Percentiles rank a stretch among this genome's conserved stretches.
Evolutionary conservation across 495 filamentous ascomycete species (phyloP).

Genomic region (Cenococcum geophilum): DNA sequence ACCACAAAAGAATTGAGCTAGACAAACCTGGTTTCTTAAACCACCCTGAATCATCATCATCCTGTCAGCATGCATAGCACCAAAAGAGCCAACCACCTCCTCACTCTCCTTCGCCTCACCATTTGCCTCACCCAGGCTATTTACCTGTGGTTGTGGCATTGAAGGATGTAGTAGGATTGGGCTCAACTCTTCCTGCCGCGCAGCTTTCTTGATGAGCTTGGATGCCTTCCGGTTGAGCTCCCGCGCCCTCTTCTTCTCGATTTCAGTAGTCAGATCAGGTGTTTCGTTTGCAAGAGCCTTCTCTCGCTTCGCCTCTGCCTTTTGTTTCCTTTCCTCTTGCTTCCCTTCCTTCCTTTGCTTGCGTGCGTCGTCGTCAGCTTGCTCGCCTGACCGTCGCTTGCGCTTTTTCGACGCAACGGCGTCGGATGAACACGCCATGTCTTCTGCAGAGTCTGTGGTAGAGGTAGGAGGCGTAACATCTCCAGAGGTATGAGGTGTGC

Average conservation of each 20-base stretch:
- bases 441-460: constrained; percentile 4
- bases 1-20: no score
- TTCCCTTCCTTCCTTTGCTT: constrained; percentile 10
- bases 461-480: constrained; percentile 13
- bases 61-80: constrained; percentile 3
- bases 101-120: neutral
- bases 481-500: constrained; percentile 18
- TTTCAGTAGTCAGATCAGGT: neutral
- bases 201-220: neutral
- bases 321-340: neutral
- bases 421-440: neutral
- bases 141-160: neutral
- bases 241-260: neutral
- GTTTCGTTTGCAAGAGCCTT: constrained; percentile 5
- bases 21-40: neutral
- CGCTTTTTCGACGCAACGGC: constrained; percentile 13
- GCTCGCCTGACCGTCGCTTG: constrained; percentile 12
- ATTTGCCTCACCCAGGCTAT: constrained; percentile 1
- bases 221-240: neutral
- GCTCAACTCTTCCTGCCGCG: neutral
- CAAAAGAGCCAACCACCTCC: neutral
- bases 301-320: constrained; percentile 1
- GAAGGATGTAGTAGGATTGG: neutral
- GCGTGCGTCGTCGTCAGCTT: neutral
- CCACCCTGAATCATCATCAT: constrained; percentile 1